A percentile compares a stretch with the other conserved stretches of the same genome.
These are phyloP conservation scores for Fusarium multiceps DNA, from an alignment of 2,329 filamentous ascomycete genomes.

Conservation along the genomic window DNA sequence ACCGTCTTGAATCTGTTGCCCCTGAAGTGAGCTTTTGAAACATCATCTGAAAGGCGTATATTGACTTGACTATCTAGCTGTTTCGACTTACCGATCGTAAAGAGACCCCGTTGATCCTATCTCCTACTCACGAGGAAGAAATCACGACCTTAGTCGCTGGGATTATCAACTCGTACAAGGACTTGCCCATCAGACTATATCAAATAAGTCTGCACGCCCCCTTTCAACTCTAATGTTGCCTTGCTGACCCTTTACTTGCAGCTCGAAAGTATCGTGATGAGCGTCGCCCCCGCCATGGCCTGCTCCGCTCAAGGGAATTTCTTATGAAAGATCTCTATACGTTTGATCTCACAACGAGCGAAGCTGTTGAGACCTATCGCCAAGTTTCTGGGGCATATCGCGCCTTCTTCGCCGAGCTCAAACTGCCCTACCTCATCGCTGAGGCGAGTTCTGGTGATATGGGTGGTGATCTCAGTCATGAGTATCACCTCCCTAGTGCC, in stretches of 20 bases:
- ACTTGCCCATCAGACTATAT: slow-evolving; percentile 86
- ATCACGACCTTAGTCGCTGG: slow-evolving; percentile 84
- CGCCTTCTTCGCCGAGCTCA: slow-evolving; percentile 83
- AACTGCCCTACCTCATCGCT: slow-evolving; percentile 84
- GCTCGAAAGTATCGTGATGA: slow-evolving; percentile 96
- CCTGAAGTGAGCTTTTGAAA: slow-evolving; percentile 70
- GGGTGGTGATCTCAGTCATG: slow-evolving; percentile 91
- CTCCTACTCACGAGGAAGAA: slow-evolving; percentile 96
- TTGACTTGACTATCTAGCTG: slow-evolving; percentile 70
- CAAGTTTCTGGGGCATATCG: slow-evolving; percentile 79
- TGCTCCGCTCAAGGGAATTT: slow-evolving; percentile 90
- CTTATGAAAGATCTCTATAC: slow-evolving; percentile 99
- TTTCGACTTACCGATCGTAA: slow-evolving; percentile 86
- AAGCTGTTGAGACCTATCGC: slow-evolving; percentile 84
- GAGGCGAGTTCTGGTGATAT: slow-evolving; percentile 96
- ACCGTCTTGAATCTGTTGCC: slow-evolving; percentile 77
- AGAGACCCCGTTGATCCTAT: slow-evolving; percentile 77
- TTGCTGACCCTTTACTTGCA: slow-evolving; percentile 50
- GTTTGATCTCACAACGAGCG: slow-evolving; percentile 76
- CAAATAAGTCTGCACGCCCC: slow-evolving; percentile 74
- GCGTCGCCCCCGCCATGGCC: slow-evolving; percentile 84
- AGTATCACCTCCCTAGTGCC: slow-evolving; percentile 85
- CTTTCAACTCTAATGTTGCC: neutral
- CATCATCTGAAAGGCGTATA: neutral
- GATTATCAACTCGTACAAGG: slow-evolving; percentile 83